phyloP scores from a whole-genome alignment of 371 early-diverging fungal genomes.

The Capillidium heterosporum region DNA sequence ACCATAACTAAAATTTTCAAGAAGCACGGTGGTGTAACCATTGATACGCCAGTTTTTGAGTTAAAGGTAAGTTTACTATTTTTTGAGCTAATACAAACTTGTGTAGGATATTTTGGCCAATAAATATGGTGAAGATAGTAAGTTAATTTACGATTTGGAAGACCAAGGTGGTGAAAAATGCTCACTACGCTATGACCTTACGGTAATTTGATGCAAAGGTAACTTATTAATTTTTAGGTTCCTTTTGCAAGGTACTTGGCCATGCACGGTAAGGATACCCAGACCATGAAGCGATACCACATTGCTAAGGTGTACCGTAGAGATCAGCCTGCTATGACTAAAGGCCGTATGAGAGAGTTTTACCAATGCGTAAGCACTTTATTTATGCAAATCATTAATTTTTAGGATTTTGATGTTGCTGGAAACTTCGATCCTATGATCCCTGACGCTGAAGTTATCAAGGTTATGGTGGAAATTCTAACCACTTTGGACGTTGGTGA shows the following conservation, averaged over 20 bases:
- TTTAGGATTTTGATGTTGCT: conserved; percentile 95
- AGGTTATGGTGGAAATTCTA: conserved; percentile 71
- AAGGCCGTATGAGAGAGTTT: conserved; percentile 98
- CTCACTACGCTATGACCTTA: conserved; percentile 95
- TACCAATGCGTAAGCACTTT: conserved; percentile 70
- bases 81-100: background rate
- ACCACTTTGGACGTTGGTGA: conserved; percentile 56
- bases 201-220: conserved; percentile 24
- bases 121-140: conserved; percentile 99
- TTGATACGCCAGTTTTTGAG: conserved; percentile 99
- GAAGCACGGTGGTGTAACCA: conserved; percentile 92
- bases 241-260: conserved; percentile 98
- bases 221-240: conserved; percentile 16
- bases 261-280: conserved; percentile 65
- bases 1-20: conserved; percentile 79
- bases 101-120: conserved; percentile 79
- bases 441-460: conserved; percentile 89
- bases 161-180: conserved; percentile 98
- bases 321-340: conserved; percentile 97
- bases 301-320: conserved; percentile 98
- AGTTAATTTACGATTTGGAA: conserved; percentile 95
- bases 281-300: conserved; percentile 93
- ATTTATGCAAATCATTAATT: background rate
- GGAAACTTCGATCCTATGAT: conserved; percentile 91
- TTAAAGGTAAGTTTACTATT: conserved; percentile 34